A percentile compares a stretch with the other conserved stretches of the same genome.
phyloP scores from a whole-genome alignment of 2,329 filamentous ascomycete genomes.

The Dryadomyces quercivorus region DNA sequence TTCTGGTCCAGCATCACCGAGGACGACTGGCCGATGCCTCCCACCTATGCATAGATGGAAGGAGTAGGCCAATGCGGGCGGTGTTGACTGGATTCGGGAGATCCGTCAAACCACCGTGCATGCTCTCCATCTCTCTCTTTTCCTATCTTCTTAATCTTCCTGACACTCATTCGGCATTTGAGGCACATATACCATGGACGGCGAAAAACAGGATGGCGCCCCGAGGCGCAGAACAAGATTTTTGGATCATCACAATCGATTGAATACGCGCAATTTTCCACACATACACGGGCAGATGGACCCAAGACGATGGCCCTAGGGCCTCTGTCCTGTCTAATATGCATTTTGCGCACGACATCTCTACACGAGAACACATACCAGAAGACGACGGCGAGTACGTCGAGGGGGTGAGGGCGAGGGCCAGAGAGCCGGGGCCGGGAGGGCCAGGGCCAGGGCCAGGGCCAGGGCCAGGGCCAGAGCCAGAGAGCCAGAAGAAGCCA shows the following conservation, averaged over 20 bases:
- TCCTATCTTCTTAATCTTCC: neutral
- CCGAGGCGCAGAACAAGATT: neutral
- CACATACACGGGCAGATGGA: neutral
- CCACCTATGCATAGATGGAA: constrained; percentile 16
- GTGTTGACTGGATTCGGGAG: too few species aligned
- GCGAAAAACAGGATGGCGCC: constrained; percentile 1
- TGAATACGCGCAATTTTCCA: neutral
- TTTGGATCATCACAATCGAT: neutral
- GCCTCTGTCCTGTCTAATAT: neutral
- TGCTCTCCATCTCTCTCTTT: neutral
- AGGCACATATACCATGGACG: constrained; percentile 1
- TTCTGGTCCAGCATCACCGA: constrained; percentile 99
- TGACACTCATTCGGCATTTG: constrained; percentile 2
- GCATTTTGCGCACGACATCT: neutral
- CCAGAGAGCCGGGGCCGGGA: too few species aligned
- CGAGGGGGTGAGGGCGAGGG: too few species aligned
- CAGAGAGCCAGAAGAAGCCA: too few species aligned
- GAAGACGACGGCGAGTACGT: neutral
- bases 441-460: too few species aligned
- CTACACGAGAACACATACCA: neutral
- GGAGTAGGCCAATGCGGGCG: neutral
- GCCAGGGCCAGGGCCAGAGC: too few species aligned
- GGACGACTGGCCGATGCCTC: constrained; percentile 78
- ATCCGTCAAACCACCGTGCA: neutral
- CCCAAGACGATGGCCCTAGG: neutral